Conservation (phyloP, 108 stramenopile species). For the Epithemia pelagica region DNA sequence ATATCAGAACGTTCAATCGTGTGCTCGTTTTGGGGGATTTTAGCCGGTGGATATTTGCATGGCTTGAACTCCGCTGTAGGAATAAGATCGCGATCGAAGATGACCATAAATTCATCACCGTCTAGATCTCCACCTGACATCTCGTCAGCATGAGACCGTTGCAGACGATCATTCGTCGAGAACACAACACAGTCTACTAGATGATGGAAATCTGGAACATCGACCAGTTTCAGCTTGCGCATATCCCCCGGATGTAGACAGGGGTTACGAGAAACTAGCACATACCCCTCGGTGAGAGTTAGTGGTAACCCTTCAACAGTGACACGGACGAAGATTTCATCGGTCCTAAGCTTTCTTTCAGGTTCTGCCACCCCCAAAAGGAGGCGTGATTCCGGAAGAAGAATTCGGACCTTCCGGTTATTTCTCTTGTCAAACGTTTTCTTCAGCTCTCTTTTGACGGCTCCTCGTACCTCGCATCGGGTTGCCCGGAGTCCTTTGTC, state of each 20-base stretch:
- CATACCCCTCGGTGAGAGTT: background rate
- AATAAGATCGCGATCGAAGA: slow-evolving; percentile 1
- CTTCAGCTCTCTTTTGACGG: background rate
- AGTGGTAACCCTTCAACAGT: background rate
- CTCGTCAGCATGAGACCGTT: background rate
- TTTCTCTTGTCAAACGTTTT: background rate
- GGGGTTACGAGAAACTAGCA: slow-evolving; percentile 3
- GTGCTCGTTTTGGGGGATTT: background rate
- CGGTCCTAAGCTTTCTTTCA: background rate
- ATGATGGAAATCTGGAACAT: background rate
- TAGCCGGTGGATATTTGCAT: background rate
- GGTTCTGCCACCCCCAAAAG: slow-evolving; percentile 11
- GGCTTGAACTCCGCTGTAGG: background rate
- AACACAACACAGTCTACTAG: background rate
- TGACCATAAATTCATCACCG: slow-evolving; percentile 8
- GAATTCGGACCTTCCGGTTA: background rate
- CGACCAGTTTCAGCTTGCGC: background rate
- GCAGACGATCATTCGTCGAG: background rate
- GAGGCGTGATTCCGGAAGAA: slow-evolving; percentile 3
- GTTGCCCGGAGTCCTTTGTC: background rate
- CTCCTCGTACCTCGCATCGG: background rate
- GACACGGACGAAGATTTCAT: slow-evolving; percentile 3
- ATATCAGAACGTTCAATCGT: background rate
- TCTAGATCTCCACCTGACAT: slow-evolving; percentile 9
- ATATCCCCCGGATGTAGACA: slow-evolving; percentile 7